phyloP scores from a whole-genome alignment of 1,284 basidiomycete species.

The Singerocomus rubriflavus region DNA sequence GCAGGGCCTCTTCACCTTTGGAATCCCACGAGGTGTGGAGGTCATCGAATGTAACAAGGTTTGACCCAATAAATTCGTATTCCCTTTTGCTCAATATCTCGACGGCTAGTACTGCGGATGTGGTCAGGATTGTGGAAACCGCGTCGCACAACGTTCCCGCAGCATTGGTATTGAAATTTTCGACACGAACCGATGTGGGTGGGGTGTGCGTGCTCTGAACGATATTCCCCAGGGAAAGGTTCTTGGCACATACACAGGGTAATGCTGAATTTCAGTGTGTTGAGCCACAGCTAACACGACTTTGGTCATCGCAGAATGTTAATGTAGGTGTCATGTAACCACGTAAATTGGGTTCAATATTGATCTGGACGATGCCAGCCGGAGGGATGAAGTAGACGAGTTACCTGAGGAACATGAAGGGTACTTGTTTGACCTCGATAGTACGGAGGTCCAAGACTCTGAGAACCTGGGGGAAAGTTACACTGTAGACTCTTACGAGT shows the following conservation, averaged over 20 bases:
- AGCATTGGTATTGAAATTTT: slow-evolving; percentile 51
- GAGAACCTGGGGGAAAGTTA: slow-evolving; percentile 36
- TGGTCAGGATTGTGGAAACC: slow-evolving; percentile 43
- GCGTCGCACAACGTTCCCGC: slow-evolving; percentile 51
- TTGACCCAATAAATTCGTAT: background rate
- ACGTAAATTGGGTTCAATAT: background rate
- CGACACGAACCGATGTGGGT: slow-evolving; percentile 51
- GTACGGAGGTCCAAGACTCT: slow-evolving; percentile 41
- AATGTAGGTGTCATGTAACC: slow-evolving; percentile 18
- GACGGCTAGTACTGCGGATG: slow-evolving; percentile 44
- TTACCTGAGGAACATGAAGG: slow-evolving; percentile 34
- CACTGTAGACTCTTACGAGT: slow-evolving; percentile 47
- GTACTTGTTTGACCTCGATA: slow-evolving; percentile 61
- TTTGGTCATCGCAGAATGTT: slow-evolving; percentile 16
- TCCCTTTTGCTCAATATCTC: background rate
- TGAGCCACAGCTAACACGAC: slow-evolving; percentile 2
- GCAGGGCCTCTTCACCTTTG: slow-evolving; percentile 51
- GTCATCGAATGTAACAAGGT: slow-evolving; percentile 64
- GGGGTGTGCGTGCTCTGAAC: slow-evolving; percentile 45
- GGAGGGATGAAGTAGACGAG: slow-evolving; percentile 38
- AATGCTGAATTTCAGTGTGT: slow-evolving; percentile 15
- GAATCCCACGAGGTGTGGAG: slow-evolving; percentile 41
- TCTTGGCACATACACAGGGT: slow-evolving; percentile 65
- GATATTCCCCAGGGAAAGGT: slow-evolving; percentile 50
- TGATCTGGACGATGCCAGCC: slow-evolving; percentile 28